These are phyloP conservation scores for Acacia confusa DNA, from an alignment of 306 rosid species.

Conservation along the genomic window DNA sequence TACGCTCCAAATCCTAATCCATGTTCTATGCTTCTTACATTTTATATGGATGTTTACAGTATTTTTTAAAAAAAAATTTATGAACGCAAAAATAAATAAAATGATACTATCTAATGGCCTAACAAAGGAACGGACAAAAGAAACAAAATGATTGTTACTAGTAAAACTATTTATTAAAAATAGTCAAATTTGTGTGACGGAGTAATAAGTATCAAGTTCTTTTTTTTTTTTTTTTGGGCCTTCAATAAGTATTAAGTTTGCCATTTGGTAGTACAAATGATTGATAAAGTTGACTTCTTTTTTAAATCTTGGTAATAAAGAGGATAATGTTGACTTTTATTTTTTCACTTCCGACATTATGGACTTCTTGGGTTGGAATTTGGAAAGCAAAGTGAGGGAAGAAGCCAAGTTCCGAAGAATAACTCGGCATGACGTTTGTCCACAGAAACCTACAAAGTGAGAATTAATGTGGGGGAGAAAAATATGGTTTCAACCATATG, in stretches of 20 bases:
- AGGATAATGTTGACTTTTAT: neutral
- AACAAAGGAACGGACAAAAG: neutral
- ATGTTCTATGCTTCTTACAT: neutral
- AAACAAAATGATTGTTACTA: neutral
- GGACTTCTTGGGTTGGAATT: neutral
- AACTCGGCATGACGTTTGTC: neutral
- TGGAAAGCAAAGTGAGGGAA: neutral
- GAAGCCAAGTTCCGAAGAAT: neutral
- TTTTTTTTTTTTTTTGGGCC: rapidly evolving
- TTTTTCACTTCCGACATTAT: neutral
- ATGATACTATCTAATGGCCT: neutral
- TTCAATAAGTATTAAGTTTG: neutral
- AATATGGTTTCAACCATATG: neutral
- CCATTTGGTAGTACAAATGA: neutral
- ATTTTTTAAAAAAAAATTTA: too few relatives aligned
- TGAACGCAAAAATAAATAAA: neutral
- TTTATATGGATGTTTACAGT: neutral
- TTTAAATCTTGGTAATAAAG: neutral
- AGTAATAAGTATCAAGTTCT: neutral
- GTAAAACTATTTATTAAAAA: neutral
- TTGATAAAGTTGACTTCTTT: neutral
- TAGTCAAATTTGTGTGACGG: neutral
- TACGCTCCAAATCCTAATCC: too few relatives aligned
- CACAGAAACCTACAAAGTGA: neutral
- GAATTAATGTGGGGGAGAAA: neutral